A percentile compares a stretch with the other conserved stretches of the same genome.
Evolutionary conservation across 2,329 filamentous ascomycete species (phyloP).

Genomic region (Pseudocercospora crystallina): DNA sequence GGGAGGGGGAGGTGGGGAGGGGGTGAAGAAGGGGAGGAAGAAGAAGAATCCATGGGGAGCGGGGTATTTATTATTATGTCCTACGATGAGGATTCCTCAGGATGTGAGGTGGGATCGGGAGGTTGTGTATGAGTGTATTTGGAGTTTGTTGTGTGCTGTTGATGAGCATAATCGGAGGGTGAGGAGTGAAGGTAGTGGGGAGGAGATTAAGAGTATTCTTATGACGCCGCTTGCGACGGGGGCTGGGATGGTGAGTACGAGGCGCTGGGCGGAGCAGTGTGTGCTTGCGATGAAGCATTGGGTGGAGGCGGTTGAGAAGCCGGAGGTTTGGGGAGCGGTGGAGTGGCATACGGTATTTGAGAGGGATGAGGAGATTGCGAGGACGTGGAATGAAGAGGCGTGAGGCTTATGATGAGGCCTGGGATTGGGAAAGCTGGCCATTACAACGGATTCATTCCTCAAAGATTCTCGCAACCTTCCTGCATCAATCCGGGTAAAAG

Average conservation of each 20-base stretch:
- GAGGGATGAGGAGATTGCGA: conserved; percentile 28
- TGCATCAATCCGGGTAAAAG: conserved; percentile 51
- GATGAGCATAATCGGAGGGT: conserved; percentile 48
- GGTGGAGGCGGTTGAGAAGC: conserved; percentile 47
- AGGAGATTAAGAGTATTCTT: conserved; percentile 44
- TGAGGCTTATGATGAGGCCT: no score
- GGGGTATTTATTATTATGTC: conserved; percentile 51
- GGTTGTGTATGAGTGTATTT: conserved; percentile 56
- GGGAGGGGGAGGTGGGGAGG: no score
- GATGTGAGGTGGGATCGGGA: conserved; percentile 52
- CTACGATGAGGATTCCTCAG: conserved; percentile 53
- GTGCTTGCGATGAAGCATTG: conserved; percentile 55
- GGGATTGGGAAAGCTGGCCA: no score
- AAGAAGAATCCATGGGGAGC: conserved; percentile 38
- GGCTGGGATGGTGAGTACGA: conserved; percentile 45
- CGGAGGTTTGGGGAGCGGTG: conserved; percentile 44
- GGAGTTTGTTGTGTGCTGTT: conserved; percentile 52
- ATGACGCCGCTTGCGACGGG: conserved; percentile 57
- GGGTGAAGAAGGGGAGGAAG: no score
- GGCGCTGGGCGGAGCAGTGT: conserved; percentile 53
- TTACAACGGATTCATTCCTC: no score
- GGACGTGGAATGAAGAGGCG: not conserved
- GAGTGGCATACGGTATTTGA: conserved; percentile 37
- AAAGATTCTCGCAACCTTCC: no score
- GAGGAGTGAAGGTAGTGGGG: conserved; percentile 16